Conservation (phyloP, 2,329 filamentous ascomycete species). For the Trichoderma aggressivum region DNA sequence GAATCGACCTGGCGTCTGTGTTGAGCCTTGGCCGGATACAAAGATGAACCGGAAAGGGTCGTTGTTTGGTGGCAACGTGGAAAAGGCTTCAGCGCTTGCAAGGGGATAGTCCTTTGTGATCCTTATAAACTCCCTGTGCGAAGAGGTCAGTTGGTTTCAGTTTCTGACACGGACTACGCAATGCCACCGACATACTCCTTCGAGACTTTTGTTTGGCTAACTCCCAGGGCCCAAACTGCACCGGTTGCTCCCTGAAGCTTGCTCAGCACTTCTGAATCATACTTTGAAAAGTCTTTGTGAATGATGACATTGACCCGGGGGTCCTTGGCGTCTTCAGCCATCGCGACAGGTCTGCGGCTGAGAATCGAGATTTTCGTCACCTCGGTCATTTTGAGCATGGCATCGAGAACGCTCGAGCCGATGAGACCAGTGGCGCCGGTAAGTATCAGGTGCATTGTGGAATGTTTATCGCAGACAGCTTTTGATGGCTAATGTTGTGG, state of each 20-base stretch:
- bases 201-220: constrained; percentile 3
- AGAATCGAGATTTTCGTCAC: constrained; percentile 20
- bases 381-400: constrained; percentile 13
- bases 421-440: constrained; percentile 18
- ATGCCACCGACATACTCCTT: neutral
- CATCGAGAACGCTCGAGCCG: constrained; percentile 15
- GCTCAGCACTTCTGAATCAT: constrained; percentile 5
- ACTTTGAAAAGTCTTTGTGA: constrained; percentile 15
- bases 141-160: neutral
- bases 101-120: neutral
- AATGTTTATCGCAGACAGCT: neutral
- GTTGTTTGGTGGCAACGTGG: neutral
- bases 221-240: constrained; percentile 14
- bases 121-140: neutral
- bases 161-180: neutral
- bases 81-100: neutral
- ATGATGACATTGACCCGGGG: constrained; percentile 16
- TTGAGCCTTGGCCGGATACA: constrained; percentile 6
- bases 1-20: neutral
- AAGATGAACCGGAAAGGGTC: neutral
- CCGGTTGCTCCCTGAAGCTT: constrained; percentile 17
- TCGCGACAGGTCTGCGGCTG: constrained; percentile 12
- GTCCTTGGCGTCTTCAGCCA: constrained; percentile 16
- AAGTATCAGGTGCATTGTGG: constrained; percentile 18
- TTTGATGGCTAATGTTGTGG: neutral